Evolutionary conservation across 2,329 filamentous ascomycete genomes (phyloP).

Genomic region (Ceratocystis variospora): DNA sequence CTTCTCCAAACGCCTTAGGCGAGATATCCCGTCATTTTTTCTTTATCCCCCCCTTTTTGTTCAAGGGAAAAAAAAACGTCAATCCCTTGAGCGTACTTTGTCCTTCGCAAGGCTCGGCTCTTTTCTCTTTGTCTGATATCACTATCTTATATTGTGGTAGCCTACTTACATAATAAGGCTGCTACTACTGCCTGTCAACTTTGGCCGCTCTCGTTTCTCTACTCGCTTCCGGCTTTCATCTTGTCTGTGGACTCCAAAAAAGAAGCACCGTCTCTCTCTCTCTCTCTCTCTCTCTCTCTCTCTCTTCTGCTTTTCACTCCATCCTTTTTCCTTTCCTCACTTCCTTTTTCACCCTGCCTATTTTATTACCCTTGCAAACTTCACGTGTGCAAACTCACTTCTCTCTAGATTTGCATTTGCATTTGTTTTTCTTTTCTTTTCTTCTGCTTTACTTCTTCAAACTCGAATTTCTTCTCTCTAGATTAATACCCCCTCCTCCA

Average conservation of each 20-base stretch:
- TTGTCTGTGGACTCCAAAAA: neutral
- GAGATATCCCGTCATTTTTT: neutral
- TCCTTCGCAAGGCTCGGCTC: neutral
- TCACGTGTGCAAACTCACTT: neutral
- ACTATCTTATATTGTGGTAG: neutral
- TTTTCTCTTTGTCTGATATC: neutral
- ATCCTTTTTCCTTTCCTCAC: neutral
- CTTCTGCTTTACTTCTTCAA: constrained; percentile 11
- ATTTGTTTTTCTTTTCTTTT: constrained; percentile 7
- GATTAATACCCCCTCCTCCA: constrained; percentile 1
- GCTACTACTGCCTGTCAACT: neutral
- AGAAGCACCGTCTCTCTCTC: neutral
- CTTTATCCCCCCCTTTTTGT: neutral
- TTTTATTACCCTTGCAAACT: constrained; percentile 9
- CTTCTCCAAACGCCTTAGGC: neutral
- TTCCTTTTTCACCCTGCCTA: neutral
- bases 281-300: neutral
- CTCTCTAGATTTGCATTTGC: neutral
- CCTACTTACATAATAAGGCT: neutral
- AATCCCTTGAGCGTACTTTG: neutral
- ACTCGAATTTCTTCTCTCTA: constrained; percentile 7
- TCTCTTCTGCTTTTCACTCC: neutral
- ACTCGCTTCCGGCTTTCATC: constrained; percentile 1
- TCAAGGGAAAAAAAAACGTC: neutral
- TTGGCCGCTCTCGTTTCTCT: neutral